phyloP scores from a whole-genome alignment of 164 flowering plant species.

The Magnolia changhungtana region DNA sequence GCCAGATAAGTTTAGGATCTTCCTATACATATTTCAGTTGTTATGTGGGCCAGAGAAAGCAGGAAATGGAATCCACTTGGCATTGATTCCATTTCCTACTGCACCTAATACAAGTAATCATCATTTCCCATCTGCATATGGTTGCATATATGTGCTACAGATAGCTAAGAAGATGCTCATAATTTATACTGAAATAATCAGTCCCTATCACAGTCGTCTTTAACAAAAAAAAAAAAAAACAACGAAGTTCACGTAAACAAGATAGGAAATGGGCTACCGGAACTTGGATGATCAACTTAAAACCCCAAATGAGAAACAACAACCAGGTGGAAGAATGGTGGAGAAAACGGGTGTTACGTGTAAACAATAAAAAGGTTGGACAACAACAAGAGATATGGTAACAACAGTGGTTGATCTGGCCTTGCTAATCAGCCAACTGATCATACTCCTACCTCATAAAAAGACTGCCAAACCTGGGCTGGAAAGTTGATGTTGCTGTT shows the following conservation, averaged over 20 bases:
- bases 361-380: background rate
- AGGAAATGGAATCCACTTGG: background rate
- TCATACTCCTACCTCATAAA: slow-evolving; percentile 6
- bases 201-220: background rate
- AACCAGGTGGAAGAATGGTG: background rate
- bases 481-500: background rate
- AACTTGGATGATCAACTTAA: background rate
- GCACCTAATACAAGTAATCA: background rate
- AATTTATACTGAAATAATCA: background rate
- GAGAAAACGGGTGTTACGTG: slow-evolving; percentile 8
- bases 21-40: background rate
- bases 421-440: background rate
- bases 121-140: no score
- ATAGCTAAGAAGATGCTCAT: no score
- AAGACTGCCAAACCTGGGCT: slow-evolving; percentile 10
- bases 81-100: background rate
- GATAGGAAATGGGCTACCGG: background rate
- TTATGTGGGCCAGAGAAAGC: background rate
- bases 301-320: background rate
- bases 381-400: slow-evolving; percentile 7
- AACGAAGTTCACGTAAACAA: background rate
- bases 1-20: no score
- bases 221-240: no score
- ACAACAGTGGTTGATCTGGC: slow-evolving; percentile 15
- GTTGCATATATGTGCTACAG: no score